These are phyloP conservation scores for Darksidea phi DNA, from an alignment of 495 filamentous ascomycete species.

Conservation along the genomic window DNA sequence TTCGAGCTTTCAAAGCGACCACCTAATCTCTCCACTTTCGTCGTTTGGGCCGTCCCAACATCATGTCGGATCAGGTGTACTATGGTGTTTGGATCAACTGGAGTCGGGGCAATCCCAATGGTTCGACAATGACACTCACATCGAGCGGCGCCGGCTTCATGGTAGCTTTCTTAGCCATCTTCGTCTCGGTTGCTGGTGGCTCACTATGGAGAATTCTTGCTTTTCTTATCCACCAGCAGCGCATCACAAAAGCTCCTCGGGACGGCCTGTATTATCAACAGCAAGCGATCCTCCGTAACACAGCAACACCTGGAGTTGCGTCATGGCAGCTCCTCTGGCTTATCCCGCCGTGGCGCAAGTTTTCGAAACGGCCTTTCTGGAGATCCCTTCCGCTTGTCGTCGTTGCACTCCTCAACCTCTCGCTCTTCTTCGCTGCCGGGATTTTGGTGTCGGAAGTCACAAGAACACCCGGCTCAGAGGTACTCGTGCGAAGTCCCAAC, in stretches of 20 bases:
- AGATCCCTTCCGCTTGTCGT: conserved; percentile 37
- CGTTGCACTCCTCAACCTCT: conserved; percentile 36
- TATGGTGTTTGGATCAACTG: conserved; percentile 48
- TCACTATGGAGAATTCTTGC: conserved; percentile 44
- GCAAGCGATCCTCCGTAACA: conserved; percentile 43
- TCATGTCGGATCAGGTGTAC: conserved; percentile 4
- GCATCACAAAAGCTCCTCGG: background rate
- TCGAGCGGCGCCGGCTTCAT: conserved; percentile 40
- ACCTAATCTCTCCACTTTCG: too few relatives aligned
- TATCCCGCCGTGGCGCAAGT: conserved; percentile 40
- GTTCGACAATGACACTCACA: conserved; percentile 46
- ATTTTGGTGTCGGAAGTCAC: background rate
- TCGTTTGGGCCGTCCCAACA: background rate
- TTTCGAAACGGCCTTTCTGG: conserved; percentile 26
- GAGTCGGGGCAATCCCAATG: conserved; percentile 39
- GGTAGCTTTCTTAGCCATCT: conserved; percentile 45
- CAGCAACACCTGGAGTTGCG: conserved; percentile 30
- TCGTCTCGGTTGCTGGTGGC: conserved; percentile 42
- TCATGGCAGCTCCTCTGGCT: conserved; percentile 38
- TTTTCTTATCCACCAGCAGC: conserved; percentile 42
- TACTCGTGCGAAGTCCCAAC: conserved; percentile 3
- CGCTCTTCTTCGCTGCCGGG: conserved; percentile 37
- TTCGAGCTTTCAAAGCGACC: too few relatives aligned
- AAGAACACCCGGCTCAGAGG: conserved; percentile 6
- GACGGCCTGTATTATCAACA: conserved; percentile 36